A percentile compares a stretch with the other conserved stretches of the same genome.
These are phyloP conservation scores for Dothistroma pini DNA, from an alignment of 2,329 filamentous ascomycete genomes.

Conservation along the genomic window DNA sequence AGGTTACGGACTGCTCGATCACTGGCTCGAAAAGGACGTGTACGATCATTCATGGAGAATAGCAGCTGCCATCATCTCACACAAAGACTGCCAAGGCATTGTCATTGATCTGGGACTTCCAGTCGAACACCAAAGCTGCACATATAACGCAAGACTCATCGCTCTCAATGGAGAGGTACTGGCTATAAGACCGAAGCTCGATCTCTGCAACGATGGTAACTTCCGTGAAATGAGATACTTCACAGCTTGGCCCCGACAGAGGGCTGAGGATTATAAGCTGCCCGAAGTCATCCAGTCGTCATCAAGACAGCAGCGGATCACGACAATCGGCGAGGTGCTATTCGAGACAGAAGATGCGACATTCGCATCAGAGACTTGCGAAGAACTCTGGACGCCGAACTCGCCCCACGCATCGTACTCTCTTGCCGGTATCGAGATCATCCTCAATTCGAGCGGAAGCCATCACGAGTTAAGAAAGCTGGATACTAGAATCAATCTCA, in stretches of 20 bases:
- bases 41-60: constrained; percentile 55
- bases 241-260: constrained; percentile 58
- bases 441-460: constrained; percentile 63
- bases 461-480: constrained; percentile 69
- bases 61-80: constrained; percentile 57
- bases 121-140: constrained; percentile 58
- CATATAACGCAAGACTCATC: constrained; percentile 66
- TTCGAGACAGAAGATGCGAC: constrained; percentile 60
- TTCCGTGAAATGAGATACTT: constrained; percentile 53
- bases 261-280: constrained; percentile 63
- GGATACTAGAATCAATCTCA: constrained; percentile 58
- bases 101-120: constrained; percentile 54
- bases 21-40: constrained; percentile 49
- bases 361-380: constrained; percentile 63
- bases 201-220: constrained; percentile 67
- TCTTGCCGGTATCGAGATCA: constrained; percentile 61
- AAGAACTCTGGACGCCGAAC: constrained; percentile 62
- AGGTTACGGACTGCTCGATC: constrained; percentile 67
- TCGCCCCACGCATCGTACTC: constrained; percentile 58
- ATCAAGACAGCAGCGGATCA: constrained; percentile 50
- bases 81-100: constrained; percentile 61
- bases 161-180: constrained; percentile 64
- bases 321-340: constrained; percentile 66
- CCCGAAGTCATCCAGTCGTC: constrained; percentile 58
- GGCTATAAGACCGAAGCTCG: constrained; percentile 68